phyloP scores from a whole-genome alignment of 805 yeast genomes.

The Schwanniomyces pseudopolymorphus region DNA sequence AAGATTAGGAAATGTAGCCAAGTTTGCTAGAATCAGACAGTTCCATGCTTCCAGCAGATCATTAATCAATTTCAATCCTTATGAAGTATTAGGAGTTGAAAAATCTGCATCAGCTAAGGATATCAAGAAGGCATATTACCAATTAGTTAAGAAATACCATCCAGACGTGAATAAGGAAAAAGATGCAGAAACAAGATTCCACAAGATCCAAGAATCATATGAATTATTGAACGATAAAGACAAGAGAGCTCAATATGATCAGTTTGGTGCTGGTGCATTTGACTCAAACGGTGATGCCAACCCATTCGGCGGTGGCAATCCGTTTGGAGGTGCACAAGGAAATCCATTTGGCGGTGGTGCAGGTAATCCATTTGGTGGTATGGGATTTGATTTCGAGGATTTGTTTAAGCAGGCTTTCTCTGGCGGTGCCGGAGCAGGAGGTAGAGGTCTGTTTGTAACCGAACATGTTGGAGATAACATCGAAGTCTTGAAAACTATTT shows the following conservation, averaged over 20 bases:
- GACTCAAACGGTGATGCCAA: constrained; percentile 57
- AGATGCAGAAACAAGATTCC: constrained; percentile 86
- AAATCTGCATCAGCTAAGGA: constrained; percentile 72
- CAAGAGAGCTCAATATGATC: constrained; percentile 87
- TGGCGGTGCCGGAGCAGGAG: constrained; percentile 40
- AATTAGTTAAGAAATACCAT: constrained; percentile 89
- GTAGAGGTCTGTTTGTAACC: constrained; percentile 53
- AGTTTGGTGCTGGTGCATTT: constrained; percentile 85
- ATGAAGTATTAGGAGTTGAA: constrained; percentile 75
- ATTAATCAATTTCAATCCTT: constrained; percentile 65
- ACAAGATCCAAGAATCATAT: constrained; percentile 90
- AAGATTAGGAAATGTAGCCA: not conserved
- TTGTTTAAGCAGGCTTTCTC: constrained; percentile 51
- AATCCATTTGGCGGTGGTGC: constrained; percentile 35
- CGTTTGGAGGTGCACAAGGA: constrained; percentile 39
- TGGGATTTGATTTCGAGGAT: constrained; percentile 48
- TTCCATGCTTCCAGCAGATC: constrained; percentile 46
- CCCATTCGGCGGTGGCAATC: constrained; percentile 41
- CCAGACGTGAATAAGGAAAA: constrained; percentile 95
- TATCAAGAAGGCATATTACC: constrained; percentile 91
- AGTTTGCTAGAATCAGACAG: not conserved
- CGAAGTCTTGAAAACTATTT: constrained; percentile 70
- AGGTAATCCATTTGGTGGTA: constrained; percentile 57
- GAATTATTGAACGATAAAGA: constrained; percentile 84
- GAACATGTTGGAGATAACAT: constrained; percentile 88